phyloP scores from a whole-genome alignment of 2,329 filamentous ascomycete species.

The Fusarium oxysporum region DNA sequence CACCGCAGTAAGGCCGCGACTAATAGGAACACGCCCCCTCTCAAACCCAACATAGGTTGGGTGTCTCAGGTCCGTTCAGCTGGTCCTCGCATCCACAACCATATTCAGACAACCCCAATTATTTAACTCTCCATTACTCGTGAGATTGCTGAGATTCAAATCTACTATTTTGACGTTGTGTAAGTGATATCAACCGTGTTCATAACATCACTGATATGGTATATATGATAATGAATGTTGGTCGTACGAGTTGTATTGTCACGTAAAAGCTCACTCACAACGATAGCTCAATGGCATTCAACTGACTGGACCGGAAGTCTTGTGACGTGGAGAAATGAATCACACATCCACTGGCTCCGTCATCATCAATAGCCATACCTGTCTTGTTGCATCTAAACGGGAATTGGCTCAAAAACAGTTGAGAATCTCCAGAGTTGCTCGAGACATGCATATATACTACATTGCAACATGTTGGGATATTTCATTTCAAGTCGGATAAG shows the following conservation, averaged over 20 bases:
- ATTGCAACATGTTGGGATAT: slow-evolving; percentile 2
- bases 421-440: neutral
- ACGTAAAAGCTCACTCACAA: neutral
- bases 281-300: neutral
- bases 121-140: slow-evolving; percentile 30
- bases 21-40: slow-evolving; percentile 38
- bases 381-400: slow-evolving; percentile 1
- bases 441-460: slow-evolving; percentile 9
- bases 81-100: slow-evolving; percentile 28
- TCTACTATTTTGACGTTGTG: slow-evolving; percentile 8
- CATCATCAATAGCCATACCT: slow-evolving; percentile 2
- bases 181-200: slow-evolving; percentile 7
- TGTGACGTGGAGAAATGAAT: slow-evolving; percentile 8
- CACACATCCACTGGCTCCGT: neutral
- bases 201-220: neutral
- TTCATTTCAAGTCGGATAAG: neutral
- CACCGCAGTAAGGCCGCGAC: slow-evolving; percentile 47
- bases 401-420: neutral
- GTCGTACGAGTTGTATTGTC: neutral
- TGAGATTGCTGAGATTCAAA: slow-evolving; percentile 16
- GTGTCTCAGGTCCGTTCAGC: slow-evolving; percentile 28
- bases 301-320: neutral
- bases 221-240: no score
- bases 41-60: neutral
- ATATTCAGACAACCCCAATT: slow-evolving; percentile 32